Base-by-base conservation (phyloP, 352 stramenopile genomes). In the Lagenidium giganteum region DNA sequence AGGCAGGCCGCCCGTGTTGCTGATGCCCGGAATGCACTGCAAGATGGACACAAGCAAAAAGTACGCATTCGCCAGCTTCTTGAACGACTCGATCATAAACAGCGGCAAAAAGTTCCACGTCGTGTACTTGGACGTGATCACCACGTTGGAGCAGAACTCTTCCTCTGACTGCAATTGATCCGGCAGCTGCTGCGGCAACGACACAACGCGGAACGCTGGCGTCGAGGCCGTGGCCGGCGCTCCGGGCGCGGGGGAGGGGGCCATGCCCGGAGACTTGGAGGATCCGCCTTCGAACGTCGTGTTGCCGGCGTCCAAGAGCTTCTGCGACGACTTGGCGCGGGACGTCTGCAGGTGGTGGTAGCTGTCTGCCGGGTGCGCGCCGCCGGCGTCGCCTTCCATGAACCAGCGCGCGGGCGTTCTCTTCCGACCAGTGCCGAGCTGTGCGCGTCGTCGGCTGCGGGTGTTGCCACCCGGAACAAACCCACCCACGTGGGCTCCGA, bases 81-180 rank as follows among this genome's bases (percentile, higher is more conserved):
- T 57, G 57, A 93, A 93, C 8, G 62, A 79, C 50, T 97, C 85
- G 52, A 88, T 58, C 37, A 97, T 69, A 33, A 96, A 96, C 5
- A 83, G 67, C 32, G 88, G 87, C 24, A 97, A 31, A 46, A 97
- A 96, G 52, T 80, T 94, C 60, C 70, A 93, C 14, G 59, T 54
- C 48, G 85, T 93, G 68, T 96, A 97, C 67, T 95, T 96, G 58
- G 84, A 93, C 35, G 89, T 97, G 45, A 87, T 88, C 13, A 97
- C 80, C 24, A 91, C 64, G 47, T 97, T 97, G 14, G 72, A 75
- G 55, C 70, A 84, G 49, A 85, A 87, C 8, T 55, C 35, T 13
- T 59, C 31, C 3, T 25, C 39, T 14, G 61, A 54, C 8, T 42
- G 33, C 11, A 32, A 41, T 30, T 55, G 54, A 16, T 42, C 40